Conservation (phyloP, 2,329 filamentous ascomycete genomes). For the Arachnopeziza araneosa region DNA sequence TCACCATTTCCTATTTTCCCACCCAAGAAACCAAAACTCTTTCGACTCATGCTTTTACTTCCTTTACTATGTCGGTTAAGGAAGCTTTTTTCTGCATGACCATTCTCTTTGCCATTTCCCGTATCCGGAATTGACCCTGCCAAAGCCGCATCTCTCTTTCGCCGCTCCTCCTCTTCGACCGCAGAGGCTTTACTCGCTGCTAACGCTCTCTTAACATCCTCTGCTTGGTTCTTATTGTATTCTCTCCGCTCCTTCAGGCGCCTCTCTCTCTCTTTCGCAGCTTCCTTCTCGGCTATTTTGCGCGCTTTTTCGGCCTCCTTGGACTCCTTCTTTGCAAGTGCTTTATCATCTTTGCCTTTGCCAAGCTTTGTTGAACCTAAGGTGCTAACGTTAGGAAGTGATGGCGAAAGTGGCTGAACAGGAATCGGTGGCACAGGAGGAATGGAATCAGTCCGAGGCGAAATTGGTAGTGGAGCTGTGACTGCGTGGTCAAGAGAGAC, state of each 20-base stretch:
- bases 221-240: conserved; percentile 41
- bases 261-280: conserved; percentile 38
- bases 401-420: conserved; percentile 21
- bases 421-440: conserved; percentile 5
- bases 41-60: conserved; percentile 72
- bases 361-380: background rate
- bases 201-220: conserved; percentile 53
- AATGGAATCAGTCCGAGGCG: conserved; percentile 7
- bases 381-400: conserved; percentile 16
- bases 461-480: conserved; percentile 49
- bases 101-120: conserved; percentile 19
- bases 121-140: conserved; percentile 2
- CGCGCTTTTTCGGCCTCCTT: conserved; percentile 44
- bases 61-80: conserved; percentile 56
- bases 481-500: conserved; percentile 58
- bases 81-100: conserved; percentile 13
- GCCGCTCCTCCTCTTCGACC: conserved; percentile 49
- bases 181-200: conserved; percentile 49
- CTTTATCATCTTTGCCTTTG: conserved; percentile 54
- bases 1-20: conserved; percentile 38
- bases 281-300: conserved; percentile 30
- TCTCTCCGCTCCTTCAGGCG: conserved; percentile 44
- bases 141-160: conserved; percentile 42
- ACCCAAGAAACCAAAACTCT: conserved; percentile 63
- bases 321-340: conserved; percentile 64